Base-by-base conservation (phyloP, 2,329 filamentous ascomycete species). In the Aspergillus persii region DNA sequence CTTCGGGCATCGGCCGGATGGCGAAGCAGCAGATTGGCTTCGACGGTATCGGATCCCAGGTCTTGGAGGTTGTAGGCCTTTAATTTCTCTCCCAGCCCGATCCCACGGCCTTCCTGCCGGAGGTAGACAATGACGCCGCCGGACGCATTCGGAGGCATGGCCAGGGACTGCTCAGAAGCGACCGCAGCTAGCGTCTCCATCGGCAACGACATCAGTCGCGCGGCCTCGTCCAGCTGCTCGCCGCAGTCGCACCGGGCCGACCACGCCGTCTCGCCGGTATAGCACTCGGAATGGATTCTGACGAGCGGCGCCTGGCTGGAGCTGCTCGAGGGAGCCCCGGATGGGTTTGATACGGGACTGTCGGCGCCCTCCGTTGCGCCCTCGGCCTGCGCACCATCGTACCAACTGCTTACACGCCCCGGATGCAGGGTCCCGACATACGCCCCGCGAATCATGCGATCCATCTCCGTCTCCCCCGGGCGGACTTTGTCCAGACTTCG, bases 31-130 rank as follows among this genome's bases (percentile, higher is more conserved):
- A 99, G 78, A 69, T 99, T 99, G 2, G 95, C 95, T 77, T 99
- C 92, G 39, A 98, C 96, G 0, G 95, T 99, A 76, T 99, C 95
- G n/a, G 90, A 93, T 0, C 95, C 95, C 29, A 99, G 81, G 77
- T 99, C 95, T 74, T 99, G 95, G 48, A 99, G 81, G 71, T 99
- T 99, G 77, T 99, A 99, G 4, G 95, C 95, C 78, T 99, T 98
- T 44, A 99, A 83, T 77, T 99, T 99, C 79, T 96, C 93, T 2
- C 91, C 89, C 0, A 99, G 83, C 0, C 95, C 95, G 64, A 99
- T 99, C 2, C 95, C 95, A 27, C 95, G 90, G 0, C 95, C 95
- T 78, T 99, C 95, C 76, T 99, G 95, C 26, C 95, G 89, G 26
- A 99, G 82, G 72, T 99, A 99, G 67, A 99, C 88, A 65, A 99